phyloP scores from a whole-genome alignment of 768 basidiomycete genomes.

The Calocybe cyanea region DNA sequence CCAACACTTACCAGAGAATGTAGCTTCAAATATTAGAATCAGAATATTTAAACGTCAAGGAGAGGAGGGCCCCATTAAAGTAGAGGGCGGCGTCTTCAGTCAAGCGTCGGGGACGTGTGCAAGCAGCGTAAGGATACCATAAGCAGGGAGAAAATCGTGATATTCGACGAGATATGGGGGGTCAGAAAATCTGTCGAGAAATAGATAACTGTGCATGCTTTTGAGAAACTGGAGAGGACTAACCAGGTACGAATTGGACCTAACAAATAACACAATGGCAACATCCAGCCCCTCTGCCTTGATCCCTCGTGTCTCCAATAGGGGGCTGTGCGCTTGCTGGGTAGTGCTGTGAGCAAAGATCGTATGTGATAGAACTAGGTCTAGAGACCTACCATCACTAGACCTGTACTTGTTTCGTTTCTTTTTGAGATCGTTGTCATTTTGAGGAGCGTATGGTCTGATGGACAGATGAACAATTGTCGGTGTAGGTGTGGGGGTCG shows the following conservation, averaged over 20 bases:
- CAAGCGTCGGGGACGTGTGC: too few relatives aligned
- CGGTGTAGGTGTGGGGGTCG: conserved; percentile 29
- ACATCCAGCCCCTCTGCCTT: conserved; percentile 9
- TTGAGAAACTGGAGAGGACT: background rate
- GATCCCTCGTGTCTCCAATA: conserved; percentile 5
- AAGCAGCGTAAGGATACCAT: background rate
- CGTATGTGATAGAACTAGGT: too few relatives aligned
- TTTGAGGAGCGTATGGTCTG: conserved; percentile 50
- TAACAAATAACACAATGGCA: conserved; percentile 20
- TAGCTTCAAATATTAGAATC: too few relatives aligned
- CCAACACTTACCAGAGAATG: too few relatives aligned
- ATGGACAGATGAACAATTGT: conserved; percentile 79
- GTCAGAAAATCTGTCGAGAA: too few relatives aligned
- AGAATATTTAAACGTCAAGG: too few relatives aligned
- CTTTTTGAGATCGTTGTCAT: conserved; percentile 53
- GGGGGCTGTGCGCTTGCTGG: conserved; percentile 1
- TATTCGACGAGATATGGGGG: background rate
- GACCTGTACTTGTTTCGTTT: conserved; percentile 34
- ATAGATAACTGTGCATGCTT: background rate
- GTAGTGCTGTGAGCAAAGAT: too few relatives aligned
- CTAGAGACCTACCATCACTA: conserved; percentile 23
- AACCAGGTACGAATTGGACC: background rate
- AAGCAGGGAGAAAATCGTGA: background rate
- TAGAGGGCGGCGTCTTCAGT: too few relatives aligned
- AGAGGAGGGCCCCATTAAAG: too few relatives aligned